Conservation (phyloP, 495 filamentous ascomycete species). For the Podospora bellae-mahoneyi region DNA sequence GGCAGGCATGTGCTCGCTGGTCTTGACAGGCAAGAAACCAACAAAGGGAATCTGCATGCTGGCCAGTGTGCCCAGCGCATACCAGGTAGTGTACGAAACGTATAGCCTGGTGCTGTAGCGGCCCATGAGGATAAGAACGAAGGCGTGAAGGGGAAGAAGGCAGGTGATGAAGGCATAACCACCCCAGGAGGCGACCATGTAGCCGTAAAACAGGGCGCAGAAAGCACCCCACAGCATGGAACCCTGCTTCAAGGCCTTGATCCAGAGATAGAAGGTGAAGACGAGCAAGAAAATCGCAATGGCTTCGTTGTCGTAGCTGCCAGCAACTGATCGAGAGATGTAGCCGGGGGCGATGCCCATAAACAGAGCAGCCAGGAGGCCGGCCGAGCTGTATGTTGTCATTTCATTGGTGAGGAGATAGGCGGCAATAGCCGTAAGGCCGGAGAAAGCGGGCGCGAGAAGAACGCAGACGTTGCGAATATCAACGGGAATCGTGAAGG, state of each 20-base stretch:
- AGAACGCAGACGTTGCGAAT: slow-evolving; percentile 99
- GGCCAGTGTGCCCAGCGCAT: slow-evolving; percentile 89
- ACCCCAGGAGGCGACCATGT: slow-evolving; percentile 99
- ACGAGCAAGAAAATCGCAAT: slow-evolving; percentile 99
- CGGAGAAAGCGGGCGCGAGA: slow-evolving; percentile 92
- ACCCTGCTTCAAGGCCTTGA: slow-evolving; percentile 94
- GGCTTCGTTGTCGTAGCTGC: slow-evolving; percentile 99
- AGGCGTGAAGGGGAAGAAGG: slow-evolving; percentile 89
- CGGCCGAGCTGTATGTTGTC: slow-evolving; percentile 85
- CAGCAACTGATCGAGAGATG: slow-evolving; percentile 94
- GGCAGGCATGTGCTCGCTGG: slow-evolving; percentile 98
- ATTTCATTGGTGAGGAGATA: slow-evolving; percentile 98
- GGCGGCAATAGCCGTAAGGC: slow-evolving; percentile 86
- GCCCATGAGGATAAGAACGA: slow-evolving; percentile 96
- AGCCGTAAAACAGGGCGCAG: slow-evolving; percentile 96
- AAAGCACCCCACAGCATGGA: slow-evolving; percentile 94
- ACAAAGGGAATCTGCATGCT: slow-evolving; percentile 99
- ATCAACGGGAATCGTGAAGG: slow-evolving; percentile 91
- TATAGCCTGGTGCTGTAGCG: slow-evolving; percentile 91
- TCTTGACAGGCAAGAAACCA: slow-evolving; percentile 91
- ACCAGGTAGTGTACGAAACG: slow-evolving; percentile 97
- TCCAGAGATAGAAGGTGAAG: slow-evolving; percentile 98
- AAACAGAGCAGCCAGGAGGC: slow-evolving; percentile 88
- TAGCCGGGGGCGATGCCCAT: slow-evolving; percentile 98
- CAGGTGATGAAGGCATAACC: slow-evolving; percentile 99